phyloP scores from a whole-genome alignment of 176 grass and related monocot genomes.

The Carex littledalei region DNA sequence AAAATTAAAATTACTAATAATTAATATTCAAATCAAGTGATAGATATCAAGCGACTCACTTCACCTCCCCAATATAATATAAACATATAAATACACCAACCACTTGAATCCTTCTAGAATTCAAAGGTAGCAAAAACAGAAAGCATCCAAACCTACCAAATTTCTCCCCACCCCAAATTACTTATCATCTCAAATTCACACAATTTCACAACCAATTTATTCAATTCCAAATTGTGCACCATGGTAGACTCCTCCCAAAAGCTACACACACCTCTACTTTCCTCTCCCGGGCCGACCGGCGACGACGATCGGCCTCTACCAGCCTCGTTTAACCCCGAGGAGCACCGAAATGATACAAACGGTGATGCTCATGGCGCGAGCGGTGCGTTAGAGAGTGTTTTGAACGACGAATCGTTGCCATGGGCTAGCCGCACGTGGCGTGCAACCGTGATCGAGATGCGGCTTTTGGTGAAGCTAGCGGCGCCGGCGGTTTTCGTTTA shows the following conservation, averaged over 20 bases:
- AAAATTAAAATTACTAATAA: too few species aligned
- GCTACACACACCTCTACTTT: conserved; percentile 16
- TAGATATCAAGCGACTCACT: too few species aligned
- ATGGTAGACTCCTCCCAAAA: background rate
- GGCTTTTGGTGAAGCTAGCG: conserved; percentile 32
- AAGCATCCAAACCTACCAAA: background rate
- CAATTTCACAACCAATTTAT: background rate
- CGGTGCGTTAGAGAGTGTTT: conserved; percentile 40
- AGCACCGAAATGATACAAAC: background rate
- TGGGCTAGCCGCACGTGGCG: conserved; percentile 24
- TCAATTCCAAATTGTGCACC: background rate
- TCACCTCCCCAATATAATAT: background rate
- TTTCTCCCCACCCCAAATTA: background rate
- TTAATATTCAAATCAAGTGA: too few species aligned
- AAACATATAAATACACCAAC: background rate
- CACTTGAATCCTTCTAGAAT: background rate
- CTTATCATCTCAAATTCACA: background rate
- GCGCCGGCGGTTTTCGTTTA: conserved; percentile 51
- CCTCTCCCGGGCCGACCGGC: background rate
- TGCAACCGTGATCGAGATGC: conserved; percentile 38
- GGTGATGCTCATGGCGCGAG: background rate
- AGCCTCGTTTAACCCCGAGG: background rate
- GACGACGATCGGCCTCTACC: conserved; percentile 29
- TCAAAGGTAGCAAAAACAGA: background rate
- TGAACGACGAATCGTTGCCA: conserved; percentile 31